Percentiles rank a stretch among this genome's conserved stretches.
phyloP scores from a whole-genome alignment of 1,284 basidiomycete genomes.

The Sporisorium graminicola region DNA sequence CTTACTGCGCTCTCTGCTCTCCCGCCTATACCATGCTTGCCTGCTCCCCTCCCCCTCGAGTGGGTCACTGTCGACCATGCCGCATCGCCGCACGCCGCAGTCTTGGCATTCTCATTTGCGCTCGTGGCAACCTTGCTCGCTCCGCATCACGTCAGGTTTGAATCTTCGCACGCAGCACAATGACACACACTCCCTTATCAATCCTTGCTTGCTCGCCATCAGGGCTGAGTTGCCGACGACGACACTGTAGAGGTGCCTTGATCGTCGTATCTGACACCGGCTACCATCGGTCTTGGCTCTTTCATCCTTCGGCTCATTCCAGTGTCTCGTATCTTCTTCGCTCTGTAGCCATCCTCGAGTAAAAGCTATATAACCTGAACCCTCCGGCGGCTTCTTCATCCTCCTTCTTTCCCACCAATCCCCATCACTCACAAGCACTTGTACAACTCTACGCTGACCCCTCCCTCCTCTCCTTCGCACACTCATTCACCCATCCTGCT shows the following conservation, averaged over 20 bases:
- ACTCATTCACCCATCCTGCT: no score
- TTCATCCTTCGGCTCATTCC: slow-evolving; percentile 15
- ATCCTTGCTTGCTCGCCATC: slow-evolving; percentile 26
- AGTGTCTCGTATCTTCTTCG: not conserved
- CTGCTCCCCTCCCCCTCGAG: no score
- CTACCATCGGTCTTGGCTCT: slow-evolving; percentile 40
- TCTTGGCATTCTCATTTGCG: slow-evolving; percentile 31
- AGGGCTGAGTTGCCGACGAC: not conserved
- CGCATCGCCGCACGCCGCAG: slow-evolving; percentile 28
- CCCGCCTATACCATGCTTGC: not conserved
- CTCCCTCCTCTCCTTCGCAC: not conserved
- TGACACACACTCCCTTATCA: not conserved
- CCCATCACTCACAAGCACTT: slow-evolving; percentile 3
- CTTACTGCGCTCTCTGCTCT: not conserved
- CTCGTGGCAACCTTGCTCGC: slow-evolving; percentile 12
- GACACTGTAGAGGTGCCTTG: slow-evolving; percentile 15
- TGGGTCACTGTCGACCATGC: slow-evolving; percentile 9
- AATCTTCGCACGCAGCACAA: not conserved
- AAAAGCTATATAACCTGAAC: slow-evolving; percentile 37
- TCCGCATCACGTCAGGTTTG: slow-evolving; percentile 1
- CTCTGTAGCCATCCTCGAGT: not conserved
- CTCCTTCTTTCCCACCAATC: slow-evolving; percentile 24
- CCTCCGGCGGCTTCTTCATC: slow-evolving; percentile 45
- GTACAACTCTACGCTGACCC: not conserved
- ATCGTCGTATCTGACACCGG: slow-evolving; percentile 7